phyloP scores from a whole-genome alignment of 129 eudicot species.

The Flaveria trinervia region DNA sequence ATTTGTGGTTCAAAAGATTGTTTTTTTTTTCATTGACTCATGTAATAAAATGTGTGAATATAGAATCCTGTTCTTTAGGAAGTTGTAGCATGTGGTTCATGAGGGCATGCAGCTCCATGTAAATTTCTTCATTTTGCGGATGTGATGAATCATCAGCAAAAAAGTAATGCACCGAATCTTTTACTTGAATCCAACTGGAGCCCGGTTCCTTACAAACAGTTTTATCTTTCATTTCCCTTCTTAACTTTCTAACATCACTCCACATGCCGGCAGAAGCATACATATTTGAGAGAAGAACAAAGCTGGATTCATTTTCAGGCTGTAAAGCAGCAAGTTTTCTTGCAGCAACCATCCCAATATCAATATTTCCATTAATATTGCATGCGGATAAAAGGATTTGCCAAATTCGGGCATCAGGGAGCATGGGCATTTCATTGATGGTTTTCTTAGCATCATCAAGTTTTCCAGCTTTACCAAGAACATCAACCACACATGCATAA shows the following conservation, averaged over 20 bases:
- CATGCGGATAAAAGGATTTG: constrained; percentile 53
- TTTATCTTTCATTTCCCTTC: constrained; percentile 47
- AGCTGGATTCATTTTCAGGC: constrained; percentile 53
- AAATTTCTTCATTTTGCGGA: constrained; percentile 31
- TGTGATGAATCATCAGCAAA: constrained; percentile 45
- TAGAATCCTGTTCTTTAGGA: constrained; percentile 27
- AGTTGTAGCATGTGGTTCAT: constrained; percentile 36
- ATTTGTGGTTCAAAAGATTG: not conserved
- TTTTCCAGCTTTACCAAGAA: constrained; percentile 50
- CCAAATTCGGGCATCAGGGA: constrained; percentile 50
- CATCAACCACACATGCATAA: constrained; percentile 51
- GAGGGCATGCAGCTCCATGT: constrained; percentile 32
- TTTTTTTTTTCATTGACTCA: not conserved
- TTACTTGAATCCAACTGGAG: constrained; percentile 52
- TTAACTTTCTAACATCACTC: constrained; percentile 40
- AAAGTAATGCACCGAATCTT: constrained; percentile 35
- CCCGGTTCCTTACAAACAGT: constrained; percentile 51
- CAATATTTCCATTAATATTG: constrained; percentile 31
- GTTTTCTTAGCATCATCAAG: constrained; percentile 45
- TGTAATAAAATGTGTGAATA: not conserved
- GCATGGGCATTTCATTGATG: constrained; percentile 45
- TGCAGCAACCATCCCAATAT: constrained; percentile 51
- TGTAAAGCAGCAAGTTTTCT: constrained; percentile 40
- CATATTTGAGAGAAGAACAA: constrained; percentile 45
- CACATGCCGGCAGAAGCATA: constrained; percentile 53